Evolutionary conservation across 352 stramenopile species (phyloP).

Genomic region (Phytophthora fragariae): DNA sequence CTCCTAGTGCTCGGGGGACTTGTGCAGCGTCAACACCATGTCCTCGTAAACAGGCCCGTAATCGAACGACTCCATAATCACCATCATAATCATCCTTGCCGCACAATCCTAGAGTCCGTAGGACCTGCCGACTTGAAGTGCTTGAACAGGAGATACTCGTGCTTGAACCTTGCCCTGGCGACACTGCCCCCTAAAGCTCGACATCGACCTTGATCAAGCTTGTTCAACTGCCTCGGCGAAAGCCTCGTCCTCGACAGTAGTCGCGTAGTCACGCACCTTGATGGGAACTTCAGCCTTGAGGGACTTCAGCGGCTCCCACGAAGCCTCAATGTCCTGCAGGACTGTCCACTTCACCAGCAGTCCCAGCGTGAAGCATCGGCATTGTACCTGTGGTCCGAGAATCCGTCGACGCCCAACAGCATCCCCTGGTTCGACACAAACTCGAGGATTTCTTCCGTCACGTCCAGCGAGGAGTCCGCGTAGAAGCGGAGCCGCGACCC

Average conservation of each 20-base stretch:
- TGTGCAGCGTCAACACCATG: not conserved
- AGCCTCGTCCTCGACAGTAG: not conserved
- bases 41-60: not conserved
- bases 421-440: conserved; percentile 3
- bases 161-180: not conserved
- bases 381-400: not conserved
- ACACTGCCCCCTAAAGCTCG: conserved; percentile 5
- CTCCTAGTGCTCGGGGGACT: not conserved
- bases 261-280: not conserved
- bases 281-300: not conserved
- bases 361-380: not conserved
- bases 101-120: not conserved
- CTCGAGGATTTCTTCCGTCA: not conserved
- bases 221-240: not conserved
- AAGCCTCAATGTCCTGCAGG: not conserved
- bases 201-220: not conserved
- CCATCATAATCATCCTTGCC: not conserved
- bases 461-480: not conserved
- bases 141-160: not conserved
- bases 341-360: not conserved
- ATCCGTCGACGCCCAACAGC: conserved; percentile 1
- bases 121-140: not conserved
- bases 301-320: not conserved
- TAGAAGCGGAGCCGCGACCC: not conserved
- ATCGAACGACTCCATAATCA: not conserved